Evolutionary conservation across 2,329 filamentous ascomycete species (phyloP).

Genomic region (Epichloe aotearoae): DNA sequence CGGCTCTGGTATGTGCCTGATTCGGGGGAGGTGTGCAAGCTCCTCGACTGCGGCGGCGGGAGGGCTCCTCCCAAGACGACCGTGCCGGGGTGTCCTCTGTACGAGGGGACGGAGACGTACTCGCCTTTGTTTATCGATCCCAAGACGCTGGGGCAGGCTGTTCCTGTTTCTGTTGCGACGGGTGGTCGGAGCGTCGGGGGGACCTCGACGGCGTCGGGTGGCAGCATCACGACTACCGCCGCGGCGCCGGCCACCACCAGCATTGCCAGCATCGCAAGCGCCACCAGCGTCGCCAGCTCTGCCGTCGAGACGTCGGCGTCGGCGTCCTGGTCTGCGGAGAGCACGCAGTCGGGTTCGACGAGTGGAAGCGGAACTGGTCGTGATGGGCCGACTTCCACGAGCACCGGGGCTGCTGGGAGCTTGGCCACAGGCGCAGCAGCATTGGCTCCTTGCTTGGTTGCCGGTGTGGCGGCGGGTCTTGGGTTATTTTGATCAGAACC

Average conservation of each 20-base stretch:
- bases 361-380: not conserved
- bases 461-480: not conserved
- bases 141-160: slow-evolving; percentile 13
- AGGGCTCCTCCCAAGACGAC: slow-evolving; percentile 47
- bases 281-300: too few relatives aligned
- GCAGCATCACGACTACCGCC: not conserved
- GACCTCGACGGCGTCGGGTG: slow-evolving; percentile 5
- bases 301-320: too few relatives aligned
- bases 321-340: too few relatives aligned
- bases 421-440: not conserved
- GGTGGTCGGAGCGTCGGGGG: too few relatives aligned
- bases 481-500: not conserved
- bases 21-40: slow-evolving; percentile 49
- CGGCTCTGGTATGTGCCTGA: slow-evolving; percentile 47
- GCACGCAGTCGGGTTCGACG: too few relatives aligned
- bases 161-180: not conserved
- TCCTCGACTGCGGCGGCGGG: slow-evolving; percentile 55
- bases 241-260: too few relatives aligned
- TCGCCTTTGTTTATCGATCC: slow-evolving; percentile 34
- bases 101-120: slow-evolving; percentile 42
- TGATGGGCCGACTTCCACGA: not conserved
- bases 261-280: not conserved
- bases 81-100: slow-evolving; percentile 45
- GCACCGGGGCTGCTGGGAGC: not conserved
- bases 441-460: not conserved